Percentiles rank a stretch among this genome's conserved stretches.
Evolutionary conservation across 2,329 filamentous ascomycete species (phyloP).

Genomic region (Fusarium marasasianum): DNA sequence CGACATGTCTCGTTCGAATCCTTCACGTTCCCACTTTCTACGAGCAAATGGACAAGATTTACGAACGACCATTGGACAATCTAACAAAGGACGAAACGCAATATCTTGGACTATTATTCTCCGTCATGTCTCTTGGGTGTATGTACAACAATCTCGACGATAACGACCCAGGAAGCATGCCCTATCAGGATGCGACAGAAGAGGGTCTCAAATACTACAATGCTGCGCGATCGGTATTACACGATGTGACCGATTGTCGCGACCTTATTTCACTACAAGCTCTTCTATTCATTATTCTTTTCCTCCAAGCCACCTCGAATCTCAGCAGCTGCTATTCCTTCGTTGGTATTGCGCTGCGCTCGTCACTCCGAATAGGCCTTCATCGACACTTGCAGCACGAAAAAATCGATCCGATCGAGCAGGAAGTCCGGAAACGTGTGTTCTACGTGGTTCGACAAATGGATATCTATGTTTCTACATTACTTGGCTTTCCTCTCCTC

Average conservation of each 20-base stretch:
- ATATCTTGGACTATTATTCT: constrained; percentile 76
- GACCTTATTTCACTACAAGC: constrained; percentile 79
- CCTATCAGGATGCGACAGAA: constrained; percentile 62
- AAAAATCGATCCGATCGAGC: constrained; percentile 69
- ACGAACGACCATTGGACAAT: constrained; percentile 71
- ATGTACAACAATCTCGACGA: constrained; percentile 72
- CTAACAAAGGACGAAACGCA: constrained; percentile 72
- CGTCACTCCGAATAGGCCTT: constrained; percentile 79
- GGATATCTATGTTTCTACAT: constrained; percentile 74
- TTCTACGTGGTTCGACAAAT: constrained; percentile 76
- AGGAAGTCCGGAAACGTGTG: constrained; percentile 69
- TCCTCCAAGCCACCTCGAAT: constrained; percentile 81
- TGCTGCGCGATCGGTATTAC: constrained; percentile 70
- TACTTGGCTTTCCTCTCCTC: constrained; percentile 72
- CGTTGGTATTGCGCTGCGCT: constrained; percentile 79
- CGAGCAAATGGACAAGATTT: constrained; percentile 78
- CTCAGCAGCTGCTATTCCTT: constrained; percentile 83
- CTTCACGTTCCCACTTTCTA: constrained; percentile 87
- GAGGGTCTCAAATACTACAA: constrained; percentile 79
- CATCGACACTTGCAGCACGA: constrained; percentile 76
- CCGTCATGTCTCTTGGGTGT: constrained; percentile 76
- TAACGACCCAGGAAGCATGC: constrained; percentile 56
- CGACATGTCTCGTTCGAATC: constrained; percentile 70
- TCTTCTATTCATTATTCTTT: constrained; percentile 82
- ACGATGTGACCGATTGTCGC: constrained; percentile 74